phyloP scores from a whole-genome alignment of 129 eudicot genomes.

The Solidago caesia region DNA sequence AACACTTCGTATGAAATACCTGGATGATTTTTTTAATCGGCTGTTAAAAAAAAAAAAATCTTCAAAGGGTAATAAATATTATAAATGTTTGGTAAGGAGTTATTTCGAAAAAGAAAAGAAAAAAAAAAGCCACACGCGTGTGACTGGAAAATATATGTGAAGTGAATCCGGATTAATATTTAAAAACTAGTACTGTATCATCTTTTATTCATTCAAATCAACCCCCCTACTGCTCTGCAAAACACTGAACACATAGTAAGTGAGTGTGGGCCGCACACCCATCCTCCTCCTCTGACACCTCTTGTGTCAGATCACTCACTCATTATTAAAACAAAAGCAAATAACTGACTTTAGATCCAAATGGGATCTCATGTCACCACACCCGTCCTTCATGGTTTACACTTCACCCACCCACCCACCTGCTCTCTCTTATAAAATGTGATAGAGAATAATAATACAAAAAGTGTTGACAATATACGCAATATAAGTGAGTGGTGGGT shows the following conservation, averaged over 20 bases:
- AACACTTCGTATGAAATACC: no score
- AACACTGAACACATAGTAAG: slow-evolving; percentile 20
- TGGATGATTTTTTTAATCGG: no score
- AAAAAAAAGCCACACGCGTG: slow-evolving; percentile 23
- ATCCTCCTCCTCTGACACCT: neutral
- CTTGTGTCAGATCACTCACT: slow-evolving; percentile 29
- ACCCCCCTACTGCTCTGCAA: slow-evolving; percentile 6
- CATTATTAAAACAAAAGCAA: slow-evolving; percentile 9
- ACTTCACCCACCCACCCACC: slow-evolving; percentile 4
- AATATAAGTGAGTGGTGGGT: no score
- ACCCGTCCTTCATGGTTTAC: neutral
- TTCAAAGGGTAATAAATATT: neutral
- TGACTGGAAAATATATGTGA: neutral
- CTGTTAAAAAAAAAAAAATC: neutral
- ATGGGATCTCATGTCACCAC: slow-evolving; percentile 19
- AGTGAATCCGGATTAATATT: neutral
- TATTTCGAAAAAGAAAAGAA: neutral
- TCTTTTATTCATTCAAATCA: neutral
- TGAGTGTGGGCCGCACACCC: slow-evolving; percentile 25
- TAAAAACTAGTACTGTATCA: slow-evolving; percentile 23
- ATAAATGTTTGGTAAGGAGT: slow-evolving; percentile 20
- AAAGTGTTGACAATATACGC: no score
- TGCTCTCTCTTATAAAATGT: no score
- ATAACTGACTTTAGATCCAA: slow-evolving; percentile 19
- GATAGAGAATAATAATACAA: no score